Evolutionary conservation across 2,329 filamentous ascomycete species (phyloP).

Genomic region (Plectosphaerella sp.): DNA sequence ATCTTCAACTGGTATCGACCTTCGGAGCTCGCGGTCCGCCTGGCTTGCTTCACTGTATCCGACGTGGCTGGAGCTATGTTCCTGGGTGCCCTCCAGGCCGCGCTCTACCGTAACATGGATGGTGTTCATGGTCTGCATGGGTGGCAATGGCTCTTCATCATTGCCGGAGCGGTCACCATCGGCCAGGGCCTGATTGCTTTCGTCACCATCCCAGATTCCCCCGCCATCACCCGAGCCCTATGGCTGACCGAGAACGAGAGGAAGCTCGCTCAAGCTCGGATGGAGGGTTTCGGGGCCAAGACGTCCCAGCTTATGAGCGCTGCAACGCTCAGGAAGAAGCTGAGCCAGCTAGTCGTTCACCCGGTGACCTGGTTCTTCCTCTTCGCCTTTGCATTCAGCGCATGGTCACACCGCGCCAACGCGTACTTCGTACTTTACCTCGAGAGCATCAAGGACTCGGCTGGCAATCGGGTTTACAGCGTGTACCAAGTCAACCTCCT

Average conservation of each 20-base stretch:
- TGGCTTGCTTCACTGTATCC: constrained; percentile 38
- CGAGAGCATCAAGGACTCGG: constrained; percentile 19
- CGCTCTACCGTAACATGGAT: constrained; percentile 34
- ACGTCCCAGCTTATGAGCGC: constrained; percentile 21
- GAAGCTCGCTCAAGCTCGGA: constrained; percentile 17
- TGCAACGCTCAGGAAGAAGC: constrained; percentile 16
- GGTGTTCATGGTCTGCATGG: constrained; percentile 32
- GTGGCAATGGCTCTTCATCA: constrained; percentile 43
- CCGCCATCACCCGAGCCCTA: constrained; percentile 21
- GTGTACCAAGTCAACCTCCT: constrained; percentile 26
- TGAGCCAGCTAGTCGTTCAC: constrained; percentile 20
- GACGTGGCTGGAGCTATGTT: constrained; percentile 40
- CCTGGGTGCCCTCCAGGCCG: constrained; percentile 37
- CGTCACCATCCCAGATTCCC: constrained; percentile 29
- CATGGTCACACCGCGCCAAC: constrained; percentile 24
- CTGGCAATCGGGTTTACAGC: constrained; percentile 20
- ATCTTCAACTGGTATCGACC: constrained; percentile 46
- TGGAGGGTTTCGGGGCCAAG: constrained; percentile 21
- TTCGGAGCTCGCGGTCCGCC: constrained; percentile 29
- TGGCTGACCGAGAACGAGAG: constrained; percentile 23
- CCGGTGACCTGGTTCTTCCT: constrained; percentile 26
- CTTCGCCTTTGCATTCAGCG: constrained; percentile 20
- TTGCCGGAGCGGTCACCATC: constrained; percentile 37
- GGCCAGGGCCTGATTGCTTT: constrained; percentile 32
- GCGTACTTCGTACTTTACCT: constrained; percentile 29